A percentile compares a stretch with the other conserved stretches of the same genome.
Conservation (phyloP, 257 asterid genomes). For the Ilex aquifolium region DNA sequence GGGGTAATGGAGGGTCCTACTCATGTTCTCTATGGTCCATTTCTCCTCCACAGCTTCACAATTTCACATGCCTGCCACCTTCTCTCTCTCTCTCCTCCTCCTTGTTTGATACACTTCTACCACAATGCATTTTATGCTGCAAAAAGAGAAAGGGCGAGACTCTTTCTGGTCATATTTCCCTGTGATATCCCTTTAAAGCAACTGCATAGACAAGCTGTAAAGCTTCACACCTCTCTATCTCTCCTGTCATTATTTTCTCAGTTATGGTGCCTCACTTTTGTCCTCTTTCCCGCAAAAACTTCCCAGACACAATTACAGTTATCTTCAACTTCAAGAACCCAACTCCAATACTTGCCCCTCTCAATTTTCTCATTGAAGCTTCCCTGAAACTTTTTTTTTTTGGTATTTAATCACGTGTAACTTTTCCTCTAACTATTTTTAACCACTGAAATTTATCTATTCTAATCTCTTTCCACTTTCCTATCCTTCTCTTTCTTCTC, state of each 20-base stretch:
- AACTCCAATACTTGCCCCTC: neutral
- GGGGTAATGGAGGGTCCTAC: neutral
- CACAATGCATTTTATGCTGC: constrained; percentile 7
- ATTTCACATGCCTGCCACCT: constrained; percentile 9
- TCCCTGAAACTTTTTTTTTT: neutral
- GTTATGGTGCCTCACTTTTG: neutral
- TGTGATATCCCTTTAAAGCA: constrained; percentile 18
- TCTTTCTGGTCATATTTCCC: constrained; percentile 11
- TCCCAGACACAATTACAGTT: neutral
- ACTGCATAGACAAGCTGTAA: constrained; percentile 22
- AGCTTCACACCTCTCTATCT: constrained; percentile 16
- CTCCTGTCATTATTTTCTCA: constrained; percentile 9
- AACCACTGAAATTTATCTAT: too few relatives aligned
- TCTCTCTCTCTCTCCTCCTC: neutral
- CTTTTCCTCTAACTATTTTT: too few relatives aligned
- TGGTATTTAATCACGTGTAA: too few relatives aligned
- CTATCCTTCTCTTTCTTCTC: too few relatives aligned
- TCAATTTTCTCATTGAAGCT: neutral
- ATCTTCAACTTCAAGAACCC: too few relatives aligned
- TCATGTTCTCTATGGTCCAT: constrained; percentile 8
- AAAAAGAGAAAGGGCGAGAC: constrained; percentile 9
- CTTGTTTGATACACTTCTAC: neutral
- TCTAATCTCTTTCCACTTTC: too few relatives aligned
- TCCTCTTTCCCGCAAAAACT: constrained; percentile 15
- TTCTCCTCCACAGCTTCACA: constrained; percentile 12